Percentiles rank a stretch among this genome's conserved stretches.
Conservation (phyloP, 768 basidiomycete genomes). For the Serpula lacrymans region DNA sequence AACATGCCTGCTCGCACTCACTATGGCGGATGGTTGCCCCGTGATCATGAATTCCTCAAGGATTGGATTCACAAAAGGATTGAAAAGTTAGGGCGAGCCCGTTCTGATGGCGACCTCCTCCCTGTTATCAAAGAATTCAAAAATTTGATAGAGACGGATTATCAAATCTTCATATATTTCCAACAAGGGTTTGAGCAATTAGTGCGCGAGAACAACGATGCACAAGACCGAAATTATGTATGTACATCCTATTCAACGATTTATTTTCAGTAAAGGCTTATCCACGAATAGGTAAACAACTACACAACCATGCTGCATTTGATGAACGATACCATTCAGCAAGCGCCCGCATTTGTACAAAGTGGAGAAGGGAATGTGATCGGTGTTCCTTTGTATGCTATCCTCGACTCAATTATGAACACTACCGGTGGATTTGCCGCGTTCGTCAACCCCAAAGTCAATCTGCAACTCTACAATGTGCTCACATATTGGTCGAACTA, state of each 20-base stretch:
- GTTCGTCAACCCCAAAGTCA: constrained; percentile 40
- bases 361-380: constrained; percentile 41
- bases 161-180: constrained; percentile 28
- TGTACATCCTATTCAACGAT: too few relatives aligned
- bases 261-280: too few relatives aligned
- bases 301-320: constrained; percentile 38
- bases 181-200: constrained; percentile 30
- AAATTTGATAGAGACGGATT: constrained; percentile 24
- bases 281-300: constrained; percentile 34
- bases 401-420: constrained; percentile 42
- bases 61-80: too few relatives aligned
- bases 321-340: constrained; percentile 39
- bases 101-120: too few relatives aligned
- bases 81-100: too few relatives aligned
- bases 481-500: constrained; percentile 44
- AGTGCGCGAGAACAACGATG: too few relatives aligned
- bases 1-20: too few relatives aligned
- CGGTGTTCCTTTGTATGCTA: constrained; percentile 45
- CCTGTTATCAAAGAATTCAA: constrained; percentile 24
- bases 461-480: constrained; percentile 40
- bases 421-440: constrained; percentile 26
- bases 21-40: too few relatives aligned
- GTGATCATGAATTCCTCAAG: too few relatives aligned
- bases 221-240: too few relatives aligned
- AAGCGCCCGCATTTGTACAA: constrained; percentile 39